A percentile compares a stretch with the other conserved stretches of the same genome.
phyloP scores from a whole-genome alignment of 805 yeast species.

The Saturnispora saitoi region DNA sequence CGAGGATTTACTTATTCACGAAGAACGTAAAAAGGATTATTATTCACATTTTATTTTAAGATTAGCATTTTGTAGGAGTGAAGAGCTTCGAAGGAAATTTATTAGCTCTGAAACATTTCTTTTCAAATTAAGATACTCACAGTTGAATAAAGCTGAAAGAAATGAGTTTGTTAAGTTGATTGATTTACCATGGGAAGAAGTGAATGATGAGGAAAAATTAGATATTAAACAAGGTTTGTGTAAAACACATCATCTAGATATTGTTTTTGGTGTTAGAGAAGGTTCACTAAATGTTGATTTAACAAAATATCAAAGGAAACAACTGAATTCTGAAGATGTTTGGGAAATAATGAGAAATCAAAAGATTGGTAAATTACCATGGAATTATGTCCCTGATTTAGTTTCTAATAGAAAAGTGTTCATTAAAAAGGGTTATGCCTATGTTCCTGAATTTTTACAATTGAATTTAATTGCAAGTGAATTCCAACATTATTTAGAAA shows the following conservation, averaged over 20 bases:
- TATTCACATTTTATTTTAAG: constrained; percentile 85
- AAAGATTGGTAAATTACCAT: constrained; percentile 74
- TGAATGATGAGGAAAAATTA: constrained; percentile 51
- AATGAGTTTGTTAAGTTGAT: constrained; percentile 56
- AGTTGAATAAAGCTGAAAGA: constrained; percentile 59
- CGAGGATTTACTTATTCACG: constrained; percentile 32
- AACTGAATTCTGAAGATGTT: constrained; percentile 43
- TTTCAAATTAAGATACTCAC: constrained; percentile 63
- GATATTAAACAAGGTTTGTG: constrained; percentile 40
- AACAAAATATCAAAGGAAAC: constrained; percentile 17
- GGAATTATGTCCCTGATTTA: constrained; percentile 74
- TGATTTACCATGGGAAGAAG: constrained; percentile 66
- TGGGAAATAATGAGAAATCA: constrained; percentile 48
- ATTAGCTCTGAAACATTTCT: constrained; percentile 65
- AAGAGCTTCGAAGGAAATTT: constrained; percentile 75
- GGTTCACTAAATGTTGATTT: constrained; percentile 20
- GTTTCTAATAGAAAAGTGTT: constrained; percentile 66
- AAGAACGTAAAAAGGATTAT: constrained; percentile 80
- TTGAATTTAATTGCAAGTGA: constrained; percentile 61
- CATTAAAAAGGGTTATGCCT: constrained; percentile 64
- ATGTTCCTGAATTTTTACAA: constrained; percentile 77
- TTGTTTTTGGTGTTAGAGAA: constrained; percentile 28
- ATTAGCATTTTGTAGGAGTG: constrained; percentile 80
- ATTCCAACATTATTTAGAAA: constrained; percentile 44
- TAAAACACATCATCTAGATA: constrained; percentile 43